Evolutionary conservation across 768 basidiomycete species (phyloP).

Genomic region (Kwoniella europaea): DNA sequence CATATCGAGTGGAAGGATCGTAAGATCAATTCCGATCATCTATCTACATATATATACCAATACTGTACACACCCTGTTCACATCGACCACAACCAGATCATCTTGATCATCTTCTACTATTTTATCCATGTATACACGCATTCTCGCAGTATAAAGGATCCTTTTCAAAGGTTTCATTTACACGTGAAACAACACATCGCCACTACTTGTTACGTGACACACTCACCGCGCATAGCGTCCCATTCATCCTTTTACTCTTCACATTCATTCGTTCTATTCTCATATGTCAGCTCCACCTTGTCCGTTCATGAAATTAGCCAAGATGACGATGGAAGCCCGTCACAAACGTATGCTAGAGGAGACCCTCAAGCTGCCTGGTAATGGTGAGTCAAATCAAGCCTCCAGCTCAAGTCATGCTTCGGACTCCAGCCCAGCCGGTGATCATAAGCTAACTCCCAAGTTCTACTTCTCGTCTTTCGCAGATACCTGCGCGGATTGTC

Average conservation of each 20-base stretch:
- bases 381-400: slow-evolving; percentile 64
- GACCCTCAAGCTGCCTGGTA: slow-evolving; percentile 74
- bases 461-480: slow-evolving; percentile 15
- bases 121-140: neutral
- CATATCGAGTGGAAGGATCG: neutral
- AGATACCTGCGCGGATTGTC: slow-evolving; percentile 94
- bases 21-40: neutral
- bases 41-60: neutral
- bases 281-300: slow-evolving; percentile 12
- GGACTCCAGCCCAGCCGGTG: no score
- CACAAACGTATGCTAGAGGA: slow-evolving; percentile 65
- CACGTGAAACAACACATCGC: neutral
- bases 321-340: slow-evolving; percentile 37
- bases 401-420: neutral
- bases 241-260: neutral
- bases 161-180: neutral
- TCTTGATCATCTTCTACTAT: neutral
- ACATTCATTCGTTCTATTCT: neutral
- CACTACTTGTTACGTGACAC: slow-evolving; percentile 2
- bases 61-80: neutral
- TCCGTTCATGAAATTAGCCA: slow-evolving; percentile 13
- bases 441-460: neutral
- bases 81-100: neutral
- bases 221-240: neutral
- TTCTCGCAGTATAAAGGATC: no score